Percentiles rank a stretch among this genome's conserved stretches.
These are phyloP conservation scores for Apophysomyces ossiformis DNA, from an alignment of 371 early-diverging fungal species.

Conservation along the genomic window DNA sequence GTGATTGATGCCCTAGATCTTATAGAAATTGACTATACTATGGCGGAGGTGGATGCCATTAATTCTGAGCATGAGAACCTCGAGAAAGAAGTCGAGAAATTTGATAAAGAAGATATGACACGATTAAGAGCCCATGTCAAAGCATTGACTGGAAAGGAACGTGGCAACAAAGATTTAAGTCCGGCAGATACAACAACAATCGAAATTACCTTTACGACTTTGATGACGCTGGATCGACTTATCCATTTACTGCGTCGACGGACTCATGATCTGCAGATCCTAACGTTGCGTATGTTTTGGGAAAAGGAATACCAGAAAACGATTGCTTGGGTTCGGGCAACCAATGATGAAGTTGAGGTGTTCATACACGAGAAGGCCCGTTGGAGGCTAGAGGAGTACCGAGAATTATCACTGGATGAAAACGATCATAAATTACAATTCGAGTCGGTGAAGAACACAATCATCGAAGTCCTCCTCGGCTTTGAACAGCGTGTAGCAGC, in stretches of 20 bases:
- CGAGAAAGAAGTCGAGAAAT: conserved; percentile 51
- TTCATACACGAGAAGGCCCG: conserved; percentile 42
- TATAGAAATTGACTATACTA: conserved; percentile 18
- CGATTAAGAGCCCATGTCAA: conserved; percentile 60
- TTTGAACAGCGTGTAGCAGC: conserved; percentile 39
- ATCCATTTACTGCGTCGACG: conserved; percentile 38
- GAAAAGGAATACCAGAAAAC: conserved; percentile 45
- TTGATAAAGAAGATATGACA: conserved; percentile 58
- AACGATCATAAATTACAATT: neutral
- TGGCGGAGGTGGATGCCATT: conserved; percentile 35
- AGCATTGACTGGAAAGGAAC: conserved; percentile 39
- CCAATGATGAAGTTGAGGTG: conserved; percentile 31
- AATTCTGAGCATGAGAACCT: conserved; percentile 42
- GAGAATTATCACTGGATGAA: neutral
- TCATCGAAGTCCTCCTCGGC: conserved; percentile 33
- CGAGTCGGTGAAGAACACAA: conserved; percentile 17
- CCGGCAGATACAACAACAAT: conserved; percentile 64
- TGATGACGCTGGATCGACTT: conserved; percentile 49
- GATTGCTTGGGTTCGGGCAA: conserved; percentile 36
- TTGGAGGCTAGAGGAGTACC: conserved; percentile 26
- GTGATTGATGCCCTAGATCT: conserved; percentile 38
- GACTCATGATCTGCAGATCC: conserved; percentile 38
- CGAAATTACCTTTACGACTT: conserved; percentile 54
- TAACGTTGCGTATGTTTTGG: conserved; percentile 50
- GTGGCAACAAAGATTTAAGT: conserved; percentile 47